Percentiles rank a stretch among this genome's conserved stretches.
These are phyloP conservation scores for Candida loeiensis DNA, from an alignment of 805 yeast genomes.

Conservation along the genomic window DNA sequence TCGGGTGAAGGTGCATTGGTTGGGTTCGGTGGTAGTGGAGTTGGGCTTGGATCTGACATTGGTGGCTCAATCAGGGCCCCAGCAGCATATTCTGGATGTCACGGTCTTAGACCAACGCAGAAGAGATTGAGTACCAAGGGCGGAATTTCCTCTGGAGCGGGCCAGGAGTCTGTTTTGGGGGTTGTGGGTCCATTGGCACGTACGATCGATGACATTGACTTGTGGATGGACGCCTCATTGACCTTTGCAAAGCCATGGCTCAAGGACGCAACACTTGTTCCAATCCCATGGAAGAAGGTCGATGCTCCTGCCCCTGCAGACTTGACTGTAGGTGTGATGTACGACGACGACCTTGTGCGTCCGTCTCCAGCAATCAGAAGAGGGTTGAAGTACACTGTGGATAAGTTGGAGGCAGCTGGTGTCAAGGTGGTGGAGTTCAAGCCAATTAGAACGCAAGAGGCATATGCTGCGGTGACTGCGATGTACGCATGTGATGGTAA, in stretches of 20 bases:
- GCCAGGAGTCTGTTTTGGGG: conserved; percentile 63
- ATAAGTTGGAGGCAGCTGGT: conserved; percentile 56
- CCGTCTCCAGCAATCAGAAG: conserved; percentile 65
- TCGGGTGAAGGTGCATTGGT: conserved; percentile 70
- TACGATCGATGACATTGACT: conserved; percentile 61
- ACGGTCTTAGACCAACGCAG: conserved; percentile 62
- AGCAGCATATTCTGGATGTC: conserved; percentile 59
- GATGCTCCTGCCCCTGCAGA: conserved; percentile 35
- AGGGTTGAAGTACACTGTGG: conserved; percentile 47
- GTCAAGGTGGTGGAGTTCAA: conserved; percentile 53
- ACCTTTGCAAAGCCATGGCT: conserved; percentile 67
- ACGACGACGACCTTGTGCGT: conserved; percentile 61
- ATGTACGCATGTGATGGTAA: conserved; percentile 71
- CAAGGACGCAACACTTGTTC: conserved; percentile 44
- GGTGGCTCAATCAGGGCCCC: conserved; percentile 72
- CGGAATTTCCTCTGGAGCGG: conserved; percentile 54
- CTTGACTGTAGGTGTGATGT: conserved; percentile 59
- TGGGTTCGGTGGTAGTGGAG: conserved; percentile 54
- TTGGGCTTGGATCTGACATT: conserved; percentile 69
- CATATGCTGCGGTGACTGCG: conserved; percentile 53
- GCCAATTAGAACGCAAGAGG: conserved; percentile 56
- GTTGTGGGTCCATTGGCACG: conserved; percentile 70
- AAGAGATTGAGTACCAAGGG: conserved; percentile 46
- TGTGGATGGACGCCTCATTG: conserved; percentile 60
- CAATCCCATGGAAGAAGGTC: conserved; percentile 53